These are phyloP conservation scores for Plasmodium sp. DNA, from an alignment of 169 alveolate genomes.

Conservation along the genomic window DNA sequence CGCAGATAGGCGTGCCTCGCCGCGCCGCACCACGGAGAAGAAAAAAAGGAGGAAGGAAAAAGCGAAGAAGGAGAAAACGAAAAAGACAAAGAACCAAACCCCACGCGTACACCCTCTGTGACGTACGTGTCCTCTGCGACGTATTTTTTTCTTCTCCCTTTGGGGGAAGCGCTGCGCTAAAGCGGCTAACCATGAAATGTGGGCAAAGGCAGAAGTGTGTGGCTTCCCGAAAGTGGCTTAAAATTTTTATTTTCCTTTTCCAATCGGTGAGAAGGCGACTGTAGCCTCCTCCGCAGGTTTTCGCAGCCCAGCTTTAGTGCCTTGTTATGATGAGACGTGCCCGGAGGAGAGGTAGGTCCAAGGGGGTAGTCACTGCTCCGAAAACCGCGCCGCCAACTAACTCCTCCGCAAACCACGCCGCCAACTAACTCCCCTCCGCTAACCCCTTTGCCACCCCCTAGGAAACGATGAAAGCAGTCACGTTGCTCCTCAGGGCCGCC, in stretches of 20 bases:
- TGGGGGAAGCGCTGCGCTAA: not conserved
- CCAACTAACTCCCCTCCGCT: not conserved
- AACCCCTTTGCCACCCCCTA: not conserved
- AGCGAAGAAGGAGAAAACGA: not conserved
- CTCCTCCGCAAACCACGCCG: not conserved
- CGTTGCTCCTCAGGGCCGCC: not conserved
- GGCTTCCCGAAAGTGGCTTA: not conserved
- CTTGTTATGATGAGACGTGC: not conserved
- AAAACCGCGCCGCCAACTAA: too few relatives aligned
- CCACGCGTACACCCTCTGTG: not conserved
- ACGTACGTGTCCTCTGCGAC: not conserved
- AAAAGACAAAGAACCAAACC: not conserved
- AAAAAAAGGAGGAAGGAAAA: not conserved
- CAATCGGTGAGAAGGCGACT: not conserved
- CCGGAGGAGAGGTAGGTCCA: not conserved
- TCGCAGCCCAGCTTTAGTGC: not conserved
- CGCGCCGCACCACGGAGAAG: not conserved
- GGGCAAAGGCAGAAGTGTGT: not conserved
- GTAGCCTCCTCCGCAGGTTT: not conserved
- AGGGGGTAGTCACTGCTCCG: not conserved
- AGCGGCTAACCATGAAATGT: not conserved
- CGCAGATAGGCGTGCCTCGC: not conserved
- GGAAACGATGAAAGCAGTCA: not conserved
- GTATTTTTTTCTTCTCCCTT: not conserved
- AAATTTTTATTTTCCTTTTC: not conserved